Evolutionary conservation across 495 filamentous ascomycete genomes (phyloP).

Genomic region (Mytilinidion resinicola): DNA sequence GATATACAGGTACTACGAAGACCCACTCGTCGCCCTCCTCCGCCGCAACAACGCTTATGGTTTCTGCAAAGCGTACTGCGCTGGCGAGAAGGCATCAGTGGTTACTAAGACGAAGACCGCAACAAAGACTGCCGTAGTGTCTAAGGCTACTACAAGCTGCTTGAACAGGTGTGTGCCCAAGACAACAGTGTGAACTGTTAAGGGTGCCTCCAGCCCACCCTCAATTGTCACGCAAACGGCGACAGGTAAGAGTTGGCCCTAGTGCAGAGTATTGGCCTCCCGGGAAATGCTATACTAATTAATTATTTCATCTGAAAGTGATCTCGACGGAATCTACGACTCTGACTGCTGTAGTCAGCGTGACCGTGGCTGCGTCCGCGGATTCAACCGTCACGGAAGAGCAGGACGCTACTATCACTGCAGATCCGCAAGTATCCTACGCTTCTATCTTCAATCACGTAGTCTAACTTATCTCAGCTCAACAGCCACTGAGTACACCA

Average conservation of each 20-base stretch:
- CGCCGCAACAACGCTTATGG: neutral
- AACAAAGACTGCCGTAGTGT: neutral
- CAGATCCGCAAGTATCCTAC: neutral
- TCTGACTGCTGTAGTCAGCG: no score
- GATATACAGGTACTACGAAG: neutral
- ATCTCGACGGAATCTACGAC: no score
- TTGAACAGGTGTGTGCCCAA: neutral
- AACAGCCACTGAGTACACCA: neutral
- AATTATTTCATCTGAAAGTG: no score
- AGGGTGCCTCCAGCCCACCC: neutral
- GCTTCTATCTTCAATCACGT: no score
- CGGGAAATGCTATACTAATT: no score
- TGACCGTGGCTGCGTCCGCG: no score
- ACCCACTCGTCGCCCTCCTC: neutral
- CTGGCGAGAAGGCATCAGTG: neutral
- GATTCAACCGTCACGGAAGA: neutral
- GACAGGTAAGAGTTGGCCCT: no score
- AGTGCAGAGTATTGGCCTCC: no score
- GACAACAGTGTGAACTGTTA: neutral
- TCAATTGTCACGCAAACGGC: neutral
- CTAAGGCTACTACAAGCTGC: neutral
- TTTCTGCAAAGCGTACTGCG: neutral
- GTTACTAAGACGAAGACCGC: neutral
- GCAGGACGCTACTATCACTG: neutral
- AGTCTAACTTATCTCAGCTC: neutral